A percentile compares a stretch with the other conserved stretches of the same genome.
These are phyloP conservation scores for Gracilaria domingensis DNA, from an alignment of 23 red algal genomes.

Conservation along the genomic window DNA sequence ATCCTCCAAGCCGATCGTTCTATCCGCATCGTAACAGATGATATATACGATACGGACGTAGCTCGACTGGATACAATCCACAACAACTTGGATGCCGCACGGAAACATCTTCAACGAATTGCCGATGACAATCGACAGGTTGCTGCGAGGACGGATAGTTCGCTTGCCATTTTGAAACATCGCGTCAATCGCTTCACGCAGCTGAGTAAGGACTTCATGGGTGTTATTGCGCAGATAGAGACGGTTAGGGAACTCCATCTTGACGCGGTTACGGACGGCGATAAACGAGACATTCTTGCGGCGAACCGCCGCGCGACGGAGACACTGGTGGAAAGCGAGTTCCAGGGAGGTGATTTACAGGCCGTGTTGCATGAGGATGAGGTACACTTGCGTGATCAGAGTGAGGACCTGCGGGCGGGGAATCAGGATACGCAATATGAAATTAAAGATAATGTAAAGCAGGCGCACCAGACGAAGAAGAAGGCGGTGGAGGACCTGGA, in stretches of 20 bases:
- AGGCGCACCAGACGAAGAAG: conserved; percentile 64
- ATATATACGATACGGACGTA: conserved; percentile 11
- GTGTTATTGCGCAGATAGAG: conserved; percentile 24
- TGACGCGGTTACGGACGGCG: neutral
- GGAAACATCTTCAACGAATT: conserved; percentile 71
- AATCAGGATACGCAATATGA: conserved; percentile 85
- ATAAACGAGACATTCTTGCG: conserved; percentile 53
- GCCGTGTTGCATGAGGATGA: conserved; percentile 30
- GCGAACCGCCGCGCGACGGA: conserved; percentile 40
- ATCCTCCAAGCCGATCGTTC: conserved; percentile 48
- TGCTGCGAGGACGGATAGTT: neutral
- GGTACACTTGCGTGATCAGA: conserved; percentile 37
- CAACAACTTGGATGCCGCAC: conserved; percentile 67
- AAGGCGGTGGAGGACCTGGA: conserved; percentile 67
- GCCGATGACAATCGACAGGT: conserved; percentile 76
- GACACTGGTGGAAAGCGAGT: conserved; percentile 41
- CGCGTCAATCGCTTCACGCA: conserved; percentile 64
- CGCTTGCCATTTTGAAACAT: conserved; percentile 22
- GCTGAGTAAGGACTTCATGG: conserved; percentile 75
- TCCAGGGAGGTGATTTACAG: conserved; percentile 60
- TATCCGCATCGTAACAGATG: conserved; percentile 3
- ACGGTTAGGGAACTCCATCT: conserved; percentile 33
- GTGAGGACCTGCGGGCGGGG: conserved; percentile 81
- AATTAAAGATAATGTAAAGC: conserved; percentile 92
- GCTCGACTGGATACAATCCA: conserved; percentile 56